These are phyloP conservation scores for Penicilliopsis zonata DNA, from an alignment of 495 filamentous ascomycete genomes.

Conservation along the genomic window DNA sequence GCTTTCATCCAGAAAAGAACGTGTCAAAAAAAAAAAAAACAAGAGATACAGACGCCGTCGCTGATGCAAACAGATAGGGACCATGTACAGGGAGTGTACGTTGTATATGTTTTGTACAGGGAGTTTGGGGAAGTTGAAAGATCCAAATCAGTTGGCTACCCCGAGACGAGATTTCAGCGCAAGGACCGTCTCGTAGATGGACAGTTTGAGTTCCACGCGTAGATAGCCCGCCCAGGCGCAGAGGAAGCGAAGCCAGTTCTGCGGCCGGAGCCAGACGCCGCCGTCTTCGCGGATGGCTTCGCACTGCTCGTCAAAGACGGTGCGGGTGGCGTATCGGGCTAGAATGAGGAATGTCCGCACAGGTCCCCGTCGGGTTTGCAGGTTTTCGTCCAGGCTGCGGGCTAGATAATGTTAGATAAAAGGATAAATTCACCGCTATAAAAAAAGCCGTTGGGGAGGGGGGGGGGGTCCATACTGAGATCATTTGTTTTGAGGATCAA, in stretches of 20 bases:
- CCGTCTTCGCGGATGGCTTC: constrained; percentile 50
- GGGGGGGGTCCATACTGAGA: constrained; percentile 45
- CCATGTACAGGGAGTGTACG: too few relatives aligned
- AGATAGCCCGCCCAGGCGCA: constrained; percentile 45
- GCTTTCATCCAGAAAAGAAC: too few relatives aligned
- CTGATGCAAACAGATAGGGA: constrained; percentile 16
- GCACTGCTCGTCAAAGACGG: constrained; percentile 78
- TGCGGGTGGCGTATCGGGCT: constrained; percentile 80
- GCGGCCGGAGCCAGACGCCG: constrained; percentile 37
- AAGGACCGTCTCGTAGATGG: constrained; percentile 44
- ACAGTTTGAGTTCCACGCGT: constrained; percentile 52
- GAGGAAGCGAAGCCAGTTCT: constrained; percentile 43
- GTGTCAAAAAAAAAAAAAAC: constrained; percentile 1
- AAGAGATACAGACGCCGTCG: constrained; percentile 16
- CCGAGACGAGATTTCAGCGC: constrained; percentile 32
- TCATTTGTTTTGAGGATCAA: constrained; percentile 98
- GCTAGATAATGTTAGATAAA: constrained; percentile 40
- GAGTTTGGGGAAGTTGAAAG: too few relatives aligned
- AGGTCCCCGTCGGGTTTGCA: constrained; percentile 82
- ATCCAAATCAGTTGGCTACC: too few relatives aligned
- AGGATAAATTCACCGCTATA: too few relatives aligned
- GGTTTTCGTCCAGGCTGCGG: constrained; percentile 82
- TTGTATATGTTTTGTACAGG: too few relatives aligned
- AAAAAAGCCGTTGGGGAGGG: background rate
- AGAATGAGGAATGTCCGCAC: constrained; percentile 87